Evolutionary conservation across 331 rosid species (phyloP), one percentile per base, ranked within the genome.

Genomic region (Pyracantha coccinea): DNA sequence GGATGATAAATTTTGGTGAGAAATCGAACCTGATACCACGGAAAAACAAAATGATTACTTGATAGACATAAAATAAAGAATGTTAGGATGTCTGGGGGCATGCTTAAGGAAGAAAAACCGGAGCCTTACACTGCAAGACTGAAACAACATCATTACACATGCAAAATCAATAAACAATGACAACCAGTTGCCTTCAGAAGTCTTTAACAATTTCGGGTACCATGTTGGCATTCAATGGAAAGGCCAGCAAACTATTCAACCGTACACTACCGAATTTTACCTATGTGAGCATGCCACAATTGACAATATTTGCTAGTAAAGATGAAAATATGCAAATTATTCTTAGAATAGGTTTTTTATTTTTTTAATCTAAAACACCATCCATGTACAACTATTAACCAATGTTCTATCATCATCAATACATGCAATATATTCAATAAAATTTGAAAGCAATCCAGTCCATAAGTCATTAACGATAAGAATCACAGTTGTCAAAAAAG

Each of bases 1-100:
- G 98, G 98, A 80, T 93, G 98, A 73, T 93, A 93, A 75, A 93
- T 93, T 84, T 93, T 93, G 61, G 98, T 91, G 68, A 93, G 89
- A 85, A 93, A 93, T 79, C 98, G 88, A 75, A 93, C 98, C 98
- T 93, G 92, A 27, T 45, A 45, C 23, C 80, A 59, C 54, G 6
- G 55, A 50, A 21, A 60, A 41, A 58, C 61, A 19, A 62, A 31
- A 25, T 57, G 24, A 27, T 57, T 67, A 38, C n/a, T 33, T 13
- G 17, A 71, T 55, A 4, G 4, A 35, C 23, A 16, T 35, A 52
- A 44, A 62, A 23, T 8, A 24, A 57, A 14, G 23, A 55, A 31
- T n/a, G 23, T 71, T 32, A 7, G 59, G 32, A 32, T 4, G 53
- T 33, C 15, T n/a, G 7, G 59, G n/a, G 23, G 15, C 65, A 54